Base-by-base conservation (phyloP, 352 stramenopile genomes). In the Globisporangium barbulae region DNA sequence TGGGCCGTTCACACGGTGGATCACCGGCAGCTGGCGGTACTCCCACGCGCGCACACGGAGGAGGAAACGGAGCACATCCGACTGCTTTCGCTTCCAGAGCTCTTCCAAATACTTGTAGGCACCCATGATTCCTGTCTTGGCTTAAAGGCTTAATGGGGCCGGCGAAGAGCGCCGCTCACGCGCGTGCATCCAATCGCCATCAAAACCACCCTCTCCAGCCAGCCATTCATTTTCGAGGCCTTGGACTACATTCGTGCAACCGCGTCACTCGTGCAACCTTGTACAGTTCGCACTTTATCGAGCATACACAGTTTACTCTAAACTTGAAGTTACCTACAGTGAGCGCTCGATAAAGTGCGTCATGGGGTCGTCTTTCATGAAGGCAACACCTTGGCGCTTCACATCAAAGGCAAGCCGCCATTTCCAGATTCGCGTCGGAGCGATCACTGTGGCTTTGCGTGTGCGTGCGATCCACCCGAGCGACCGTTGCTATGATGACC, bases 101-200 rank as follows among this genome's bases (percentile, higher is more conserved):
- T 99, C 98, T 84, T 99, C 96, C 75, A 99, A 89, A 82, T 99
- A 99, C 90, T 99, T 99, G 96, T 99, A 99, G 64, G 96, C 97
- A 90, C 97, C 97, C 98, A 99, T 99, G 70, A 68, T 83, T 82
- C 64, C 64, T 68, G 68, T 75, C 73, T 84, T 85, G 72, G 73
- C 76, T 72, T 54, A 70, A 75, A 71, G 67, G 70, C 67, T 59
- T 56, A 76, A 76, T 76, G 70, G 55, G 15, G 8, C 21, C 8
- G 35, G 44, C n/a, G 9, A 22, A 33, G 25, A 3, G 33, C 17
- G 57, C 10, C 9, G 22, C 21, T 4, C 22, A 39, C 12, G 19
- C 21, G 10, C 41, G 41, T 49, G 21, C 19, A 19, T n/a, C 31
- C 37, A 60, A 45, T n/a, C 42, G 42, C 42, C 8, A n/a, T 15